Conservation (phyloP, 2,329 filamentous ascomycete species). For the Ceratocystis colombiana region DNA sequence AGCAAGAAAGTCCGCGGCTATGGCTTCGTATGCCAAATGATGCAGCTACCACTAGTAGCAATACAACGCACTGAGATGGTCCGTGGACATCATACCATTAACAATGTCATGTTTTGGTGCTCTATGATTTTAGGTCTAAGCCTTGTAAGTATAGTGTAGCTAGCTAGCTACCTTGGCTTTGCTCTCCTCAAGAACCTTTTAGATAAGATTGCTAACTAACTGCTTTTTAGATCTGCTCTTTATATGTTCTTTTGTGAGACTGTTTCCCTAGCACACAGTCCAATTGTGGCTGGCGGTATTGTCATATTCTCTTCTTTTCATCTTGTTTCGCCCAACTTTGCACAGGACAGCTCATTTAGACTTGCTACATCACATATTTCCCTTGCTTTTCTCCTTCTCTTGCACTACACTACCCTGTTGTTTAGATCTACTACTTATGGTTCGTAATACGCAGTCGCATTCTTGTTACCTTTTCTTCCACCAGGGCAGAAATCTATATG, state of each 20-base stretch:
- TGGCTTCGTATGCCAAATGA: slow-evolving; percentile 89
- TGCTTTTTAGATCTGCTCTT: slow-evolving; percentile 39
- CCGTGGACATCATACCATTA: slow-evolving; percentile 62
- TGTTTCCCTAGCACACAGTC: background rate
- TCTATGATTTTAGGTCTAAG: slow-evolving; percentile 82
- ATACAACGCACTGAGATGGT: slow-evolving; percentile 74
- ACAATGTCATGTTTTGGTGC: slow-evolving; percentile 84
- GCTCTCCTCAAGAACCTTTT: background rate
- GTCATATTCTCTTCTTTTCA: background rate
- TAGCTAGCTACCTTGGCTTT: background rate
- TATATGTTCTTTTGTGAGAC: slow-evolving; percentile 42
- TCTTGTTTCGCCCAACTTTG: background rate
- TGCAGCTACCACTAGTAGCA: slow-evolving; percentile 90
- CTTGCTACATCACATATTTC: slow-evolving; percentile 3
- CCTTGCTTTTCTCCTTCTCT: background rate
- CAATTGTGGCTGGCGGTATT: background rate
- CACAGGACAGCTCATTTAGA: background rate
- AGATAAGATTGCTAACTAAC: background rate
- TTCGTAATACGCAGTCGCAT: background rate
- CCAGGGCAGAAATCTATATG: background rate
- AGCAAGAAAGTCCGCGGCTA: slow-evolving; percentile 94
- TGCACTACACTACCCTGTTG: too few relatives aligned
- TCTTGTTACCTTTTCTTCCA: background rate
- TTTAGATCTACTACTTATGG: background rate
- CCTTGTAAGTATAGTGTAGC: slow-evolving; percentile 38